Percentiles rank a stretch among this genome's conserved stretches.
These are phyloP conservation scores for Coemansia sp. DNA, from an alignment of 192 early-diverging fungal species.

Conservation along the genomic window DNA sequence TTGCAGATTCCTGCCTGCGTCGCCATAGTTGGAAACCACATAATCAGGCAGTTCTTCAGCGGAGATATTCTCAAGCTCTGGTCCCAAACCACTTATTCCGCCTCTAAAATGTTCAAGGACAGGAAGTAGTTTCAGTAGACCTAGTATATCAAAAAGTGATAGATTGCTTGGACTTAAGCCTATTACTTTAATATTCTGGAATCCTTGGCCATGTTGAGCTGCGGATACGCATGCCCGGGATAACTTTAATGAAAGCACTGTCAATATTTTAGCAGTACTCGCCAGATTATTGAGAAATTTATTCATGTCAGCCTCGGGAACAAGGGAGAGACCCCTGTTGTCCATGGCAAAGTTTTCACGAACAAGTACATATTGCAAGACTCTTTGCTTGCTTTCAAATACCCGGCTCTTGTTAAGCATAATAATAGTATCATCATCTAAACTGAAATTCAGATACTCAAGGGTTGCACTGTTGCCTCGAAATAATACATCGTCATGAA, in stretches of 20 bases:
- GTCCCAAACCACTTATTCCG: not conserved
- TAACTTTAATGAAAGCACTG: no score
- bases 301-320: no score
- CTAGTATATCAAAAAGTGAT: not conserved
- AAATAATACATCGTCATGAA: conserved; percentile 9
- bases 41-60: not conserved
- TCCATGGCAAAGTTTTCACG: no score
- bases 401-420: not conserved
- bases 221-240: no score
- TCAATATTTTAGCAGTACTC: no score
- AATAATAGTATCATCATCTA: not conserved
- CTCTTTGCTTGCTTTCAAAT: no score
- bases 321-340: no score
- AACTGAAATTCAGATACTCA: not conserved
- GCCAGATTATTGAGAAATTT: no score
- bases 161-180: not conserved
- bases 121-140: not conserved
- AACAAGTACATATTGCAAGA: no score
- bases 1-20: not conserved
- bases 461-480: conserved; percentile 9
- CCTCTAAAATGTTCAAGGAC: not conserved
- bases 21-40: not conserved
- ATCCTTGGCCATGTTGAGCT: not conserved
- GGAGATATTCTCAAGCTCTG: not conserved
- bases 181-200: not conserved